Evolutionary conservation across 768 basidiomycete species (phyloP).

Genomic region (Suillus luteus): DNA sequence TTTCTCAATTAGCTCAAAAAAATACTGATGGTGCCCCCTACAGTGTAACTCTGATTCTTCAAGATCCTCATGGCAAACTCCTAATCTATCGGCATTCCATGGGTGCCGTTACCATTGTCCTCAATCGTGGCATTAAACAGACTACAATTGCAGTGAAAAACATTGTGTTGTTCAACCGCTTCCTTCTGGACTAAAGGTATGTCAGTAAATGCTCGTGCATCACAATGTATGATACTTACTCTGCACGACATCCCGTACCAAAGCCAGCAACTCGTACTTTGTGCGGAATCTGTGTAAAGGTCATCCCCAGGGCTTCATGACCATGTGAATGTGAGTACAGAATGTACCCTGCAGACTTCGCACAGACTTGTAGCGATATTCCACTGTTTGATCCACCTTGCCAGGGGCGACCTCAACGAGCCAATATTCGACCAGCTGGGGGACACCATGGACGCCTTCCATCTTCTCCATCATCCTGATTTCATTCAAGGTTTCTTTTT

Average conservation of each 20-base stretch:
- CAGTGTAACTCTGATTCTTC: background rate
- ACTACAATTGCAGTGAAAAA: slow-evolving; percentile 16
- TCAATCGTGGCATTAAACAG: slow-evolving; percentile 7
- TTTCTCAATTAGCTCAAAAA: background rate
- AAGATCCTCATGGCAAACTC: background rate
- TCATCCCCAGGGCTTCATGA: background rate
- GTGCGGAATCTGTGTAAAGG: background rate
- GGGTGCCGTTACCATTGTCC: background rate
- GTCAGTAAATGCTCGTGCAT: no score
- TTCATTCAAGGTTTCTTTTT: slow-evolving; percentile 7
- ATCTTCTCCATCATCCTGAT: slow-evolving; percentile 11
- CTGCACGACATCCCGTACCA: slow-evolving; percentile 5
- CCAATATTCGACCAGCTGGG: slow-evolving; percentile 1
- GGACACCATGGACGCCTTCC: slow-evolving; percentile 5
- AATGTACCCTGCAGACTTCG: background rate
- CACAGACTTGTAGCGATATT: background rate
- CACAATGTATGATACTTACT: slow-evolving; percentile 3
- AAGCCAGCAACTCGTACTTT: slow-evolving; percentile 4
- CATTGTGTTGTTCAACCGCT: background rate
- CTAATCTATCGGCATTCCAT: background rate
- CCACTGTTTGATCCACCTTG: background rate
- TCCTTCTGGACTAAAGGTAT: slow-evolving; percentile 7
- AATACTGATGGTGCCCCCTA: background rate
- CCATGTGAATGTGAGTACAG: background rate
- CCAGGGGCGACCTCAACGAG: background rate